A percentile compares a stretch with the other conserved stretches of the same genome.
Conservation (phyloP, 768 basidiomycete species). For the Mycena kentingensis region DNA sequence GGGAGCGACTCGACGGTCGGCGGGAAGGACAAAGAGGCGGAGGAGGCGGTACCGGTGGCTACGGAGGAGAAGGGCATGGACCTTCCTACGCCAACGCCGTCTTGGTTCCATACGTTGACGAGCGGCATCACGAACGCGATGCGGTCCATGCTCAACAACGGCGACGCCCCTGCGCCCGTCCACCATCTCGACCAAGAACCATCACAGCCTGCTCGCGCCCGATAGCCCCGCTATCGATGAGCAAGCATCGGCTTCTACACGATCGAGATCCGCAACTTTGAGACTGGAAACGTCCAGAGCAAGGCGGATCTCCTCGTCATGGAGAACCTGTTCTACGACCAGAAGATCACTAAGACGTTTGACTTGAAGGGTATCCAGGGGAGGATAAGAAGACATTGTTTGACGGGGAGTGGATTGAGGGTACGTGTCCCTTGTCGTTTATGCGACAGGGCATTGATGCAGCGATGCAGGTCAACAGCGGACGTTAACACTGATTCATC, state of each 20-base stretch:
- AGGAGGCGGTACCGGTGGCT: no score
- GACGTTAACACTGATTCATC: slow-evolving; percentile 63
- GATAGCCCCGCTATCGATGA: slow-evolving; percentile 57
- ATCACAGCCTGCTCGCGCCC: slow-evolving; percentile 52
- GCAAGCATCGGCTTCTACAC: slow-evolving; percentile 78
- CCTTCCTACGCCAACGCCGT: slow-evolving; percentile 29
- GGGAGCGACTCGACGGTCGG: slow-evolving; percentile 44
- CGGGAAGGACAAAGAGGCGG: slow-evolving; percentile 14
- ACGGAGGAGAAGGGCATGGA: slow-evolving; percentile 23
- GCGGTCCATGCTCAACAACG: slow-evolving; percentile 52
- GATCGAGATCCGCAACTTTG: slow-evolving; percentile 72
- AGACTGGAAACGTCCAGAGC: slow-evolving; percentile 61
- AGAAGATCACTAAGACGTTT: slow-evolving; percentile 68
- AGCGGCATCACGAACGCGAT: slow-evolving; percentile 60
- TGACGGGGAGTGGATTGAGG: slow-evolving; percentile 87
- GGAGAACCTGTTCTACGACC: slow-evolving; percentile 81
- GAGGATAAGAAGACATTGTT: slow-evolving; percentile 62
- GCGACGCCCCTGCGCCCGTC: slow-evolving; percentile 34
- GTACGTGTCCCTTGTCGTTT: slow-evolving; percentile 34
- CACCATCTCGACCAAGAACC: slow-evolving; percentile 41
- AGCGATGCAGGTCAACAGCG: slow-evolving; percentile 58
- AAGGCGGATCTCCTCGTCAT: slow-evolving; percentile 80
- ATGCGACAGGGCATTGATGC: not conserved
- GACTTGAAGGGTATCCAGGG: slow-evolving; percentile 84
- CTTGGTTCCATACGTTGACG: slow-evolving; percentile 51